These are phyloP conservation scores for Aspergillus steynii DNA, from an alignment of 495 filamentous ascomycete species.

Conservation along the genomic window DNA sequence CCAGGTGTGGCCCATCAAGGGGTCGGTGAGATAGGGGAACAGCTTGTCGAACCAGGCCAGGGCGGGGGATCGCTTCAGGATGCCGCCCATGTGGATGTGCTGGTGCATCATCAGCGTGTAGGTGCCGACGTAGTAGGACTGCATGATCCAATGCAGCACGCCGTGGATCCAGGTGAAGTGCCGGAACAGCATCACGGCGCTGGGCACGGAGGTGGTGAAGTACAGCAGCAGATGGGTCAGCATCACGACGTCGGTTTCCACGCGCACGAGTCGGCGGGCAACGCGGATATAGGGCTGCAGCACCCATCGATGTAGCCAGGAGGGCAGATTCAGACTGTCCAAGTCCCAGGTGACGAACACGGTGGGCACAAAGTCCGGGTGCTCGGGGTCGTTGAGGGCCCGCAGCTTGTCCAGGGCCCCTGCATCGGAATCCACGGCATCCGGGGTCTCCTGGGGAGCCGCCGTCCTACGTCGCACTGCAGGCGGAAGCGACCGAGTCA, in stretches of 20 bases:
- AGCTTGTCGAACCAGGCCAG: conserved; percentile 54
- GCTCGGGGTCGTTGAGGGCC: conserved; percentile 52
- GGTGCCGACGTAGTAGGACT: conserved; percentile 62
- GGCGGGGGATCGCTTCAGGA: conserved; percentile 45
- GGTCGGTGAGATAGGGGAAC: conserved; percentile 74
- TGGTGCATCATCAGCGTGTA: conserved; percentile 84
- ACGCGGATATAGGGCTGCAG: conserved; percentile 57
- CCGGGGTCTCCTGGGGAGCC: background rate
- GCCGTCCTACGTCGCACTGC: conserved; percentile 17
- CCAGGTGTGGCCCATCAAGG: conserved; percentile 80
- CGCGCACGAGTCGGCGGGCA: conserved; percentile 56
- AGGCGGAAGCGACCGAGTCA: conserved; percentile 17
- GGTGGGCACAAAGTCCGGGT: conserved; percentile 52
- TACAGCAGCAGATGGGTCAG: conserved; percentile 75
- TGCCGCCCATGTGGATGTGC: conserved; percentile 76
- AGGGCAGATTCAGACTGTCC: conserved; percentile 38
- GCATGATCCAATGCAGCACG: conserved; percentile 60
- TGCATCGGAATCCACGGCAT: background rate
- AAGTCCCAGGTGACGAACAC: conserved; percentile 54
- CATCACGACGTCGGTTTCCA: conserved; percentile 71
- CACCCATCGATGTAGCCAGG: conserved; percentile 43
- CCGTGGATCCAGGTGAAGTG: conserved; percentile 67
- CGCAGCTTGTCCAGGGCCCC: conserved; percentile 44
- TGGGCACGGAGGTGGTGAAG: conserved; percentile 65
- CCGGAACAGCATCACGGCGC: conserved; percentile 62